Evolutionary conservation across 2,329 filamentous ascomycete genomes (phyloP), one percentile per base, ranked within the genome.

Genomic region (Thelonectria olida): DNA sequence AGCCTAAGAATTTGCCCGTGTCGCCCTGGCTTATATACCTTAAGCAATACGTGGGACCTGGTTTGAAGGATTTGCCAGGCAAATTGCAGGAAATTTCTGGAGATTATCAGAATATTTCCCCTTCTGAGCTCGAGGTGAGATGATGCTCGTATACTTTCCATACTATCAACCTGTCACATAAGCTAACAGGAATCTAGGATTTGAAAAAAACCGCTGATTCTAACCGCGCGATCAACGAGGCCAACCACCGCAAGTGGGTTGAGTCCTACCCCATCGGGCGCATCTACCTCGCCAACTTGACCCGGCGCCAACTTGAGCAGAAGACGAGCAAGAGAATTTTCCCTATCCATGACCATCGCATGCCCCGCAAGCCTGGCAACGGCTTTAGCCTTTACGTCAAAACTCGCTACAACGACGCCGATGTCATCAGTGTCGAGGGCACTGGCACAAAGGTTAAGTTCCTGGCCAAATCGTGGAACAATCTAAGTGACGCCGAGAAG

Each of bases 171-270:
- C 17, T 13, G 10, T 15, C 10, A 39, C 50, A 36, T 5, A 48
- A 39, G n/a, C 36, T 13, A 13, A 34, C 31, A 52, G 39, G n/a
- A 47, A 17, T 28, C 25, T 42, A 76, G 74, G 56, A 66, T 39
- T 73, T 85, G 23, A 39, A 72, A n/a, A 65, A 71, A 20, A 67
- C 38, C 12, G 76, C 73, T 25, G 56, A 72, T 2, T 65, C 78
- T 64, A 86, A 86, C 75, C 75, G 73, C 48, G 64, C 68, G 19
- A 62, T 67, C 67, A 85, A 85, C 68, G 67, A 73, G 8, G 76
- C 72, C 8, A 67, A 72, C 17, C 76, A 77, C 69, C 78, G 81
- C 73, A 73, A 76, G 15, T 88, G 85, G 85, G 72, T 87, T n/a
- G 75, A 81, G 61, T 74, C 72, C 25, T 71, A 81, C 66, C 72